A percentile compares a stretch with the other conserved stretches of the same genome.
These are phyloP conservation scores for Uromyces viciae-fabae DNA, from an alignment of 1,284 basidiomycete genomes.

Conservation along the genomic window DNA sequence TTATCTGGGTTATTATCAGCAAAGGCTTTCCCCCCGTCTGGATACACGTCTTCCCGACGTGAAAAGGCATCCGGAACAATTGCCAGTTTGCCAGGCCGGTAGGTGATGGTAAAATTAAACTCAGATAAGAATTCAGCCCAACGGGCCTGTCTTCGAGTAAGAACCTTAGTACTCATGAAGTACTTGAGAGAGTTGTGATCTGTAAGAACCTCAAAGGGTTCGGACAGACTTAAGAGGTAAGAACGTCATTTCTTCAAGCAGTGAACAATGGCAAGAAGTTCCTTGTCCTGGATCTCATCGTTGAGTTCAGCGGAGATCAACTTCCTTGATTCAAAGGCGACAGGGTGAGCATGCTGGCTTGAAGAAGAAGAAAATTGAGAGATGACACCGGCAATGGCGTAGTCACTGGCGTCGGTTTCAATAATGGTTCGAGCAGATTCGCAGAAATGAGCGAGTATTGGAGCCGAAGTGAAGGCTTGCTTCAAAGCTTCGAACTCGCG, in stretches of 20 bases:
- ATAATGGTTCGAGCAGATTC: no score
- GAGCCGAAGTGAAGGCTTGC: no score
- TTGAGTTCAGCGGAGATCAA: background rate
- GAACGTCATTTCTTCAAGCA: background rate
- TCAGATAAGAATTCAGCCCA: background rate
- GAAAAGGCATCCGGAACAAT: background rate
- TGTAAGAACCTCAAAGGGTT: background rate
- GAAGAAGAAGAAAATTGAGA: no score
- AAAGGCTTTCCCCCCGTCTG: no score
- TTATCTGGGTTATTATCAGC: no score
- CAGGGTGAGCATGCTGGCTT: constrained; percentile 10
- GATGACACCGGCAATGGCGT: no score
- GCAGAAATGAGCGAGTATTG: no score
- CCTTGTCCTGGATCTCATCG: constrained; percentile 18
- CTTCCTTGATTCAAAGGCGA: background rate
- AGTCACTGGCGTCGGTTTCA: no score
- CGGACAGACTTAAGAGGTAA: background rate
- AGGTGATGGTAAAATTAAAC: background rate
- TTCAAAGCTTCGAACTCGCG: no score
- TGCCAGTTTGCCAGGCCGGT: background rate
- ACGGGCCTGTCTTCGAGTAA: background rate
- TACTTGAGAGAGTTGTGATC: constrained; percentile 1
- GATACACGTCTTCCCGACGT: no score
- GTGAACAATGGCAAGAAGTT: background rate
- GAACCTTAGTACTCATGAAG: constrained; percentile 15